phyloP scores from a whole-genome alignment of 176 grass and related monocot species.

The Hordeum vulgare region DNA sequence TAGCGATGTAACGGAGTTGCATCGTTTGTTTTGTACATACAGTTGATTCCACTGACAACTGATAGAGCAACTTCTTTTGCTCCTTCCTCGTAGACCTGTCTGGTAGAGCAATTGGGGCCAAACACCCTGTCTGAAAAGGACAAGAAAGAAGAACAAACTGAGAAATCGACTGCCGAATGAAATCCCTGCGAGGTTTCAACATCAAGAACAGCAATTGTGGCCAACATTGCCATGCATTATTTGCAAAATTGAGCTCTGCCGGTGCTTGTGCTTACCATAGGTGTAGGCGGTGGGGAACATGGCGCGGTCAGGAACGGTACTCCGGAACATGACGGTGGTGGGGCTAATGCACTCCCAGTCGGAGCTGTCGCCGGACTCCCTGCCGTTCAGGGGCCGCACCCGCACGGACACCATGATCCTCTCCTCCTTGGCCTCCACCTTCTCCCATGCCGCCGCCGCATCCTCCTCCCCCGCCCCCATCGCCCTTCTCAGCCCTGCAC shows the following conservation, averaged over 20 bases:
- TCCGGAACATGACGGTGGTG: constrained; percentile 79
- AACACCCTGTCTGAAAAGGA: constrained; percentile 80
- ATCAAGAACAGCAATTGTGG: background rate
- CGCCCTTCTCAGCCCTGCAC: background rate
- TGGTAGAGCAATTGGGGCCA: constrained; percentile 50
- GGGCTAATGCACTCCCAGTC: constrained; percentile 88
- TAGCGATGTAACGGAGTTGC: background rate
- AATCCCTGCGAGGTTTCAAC: background rate
- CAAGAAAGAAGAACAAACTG: constrained; percentile 9
- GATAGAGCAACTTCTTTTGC: constrained; percentile 90
- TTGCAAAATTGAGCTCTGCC: background rate
- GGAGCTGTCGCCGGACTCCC: constrained; percentile 57
- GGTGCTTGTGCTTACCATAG: constrained; percentile 56
- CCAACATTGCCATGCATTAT: background rate
- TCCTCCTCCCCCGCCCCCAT: constrained; percentile 39
- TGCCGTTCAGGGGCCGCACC: constrained; percentile 62
- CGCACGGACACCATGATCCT: constrained; percentile 86
- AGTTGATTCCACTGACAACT: constrained; percentile 88
- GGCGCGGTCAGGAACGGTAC: constrained; percentile 59
- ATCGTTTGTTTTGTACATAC: constrained; percentile 30
- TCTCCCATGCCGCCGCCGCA: constrained; percentile 31
- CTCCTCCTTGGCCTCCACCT: constrained; percentile 48
- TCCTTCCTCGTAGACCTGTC: constrained; percentile 81
- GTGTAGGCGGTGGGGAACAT: constrained; percentile 69
- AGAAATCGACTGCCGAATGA: background rate